Conservation (phyloP, 1,139 yeast genomes). For the Pichia sp. region DNA sequence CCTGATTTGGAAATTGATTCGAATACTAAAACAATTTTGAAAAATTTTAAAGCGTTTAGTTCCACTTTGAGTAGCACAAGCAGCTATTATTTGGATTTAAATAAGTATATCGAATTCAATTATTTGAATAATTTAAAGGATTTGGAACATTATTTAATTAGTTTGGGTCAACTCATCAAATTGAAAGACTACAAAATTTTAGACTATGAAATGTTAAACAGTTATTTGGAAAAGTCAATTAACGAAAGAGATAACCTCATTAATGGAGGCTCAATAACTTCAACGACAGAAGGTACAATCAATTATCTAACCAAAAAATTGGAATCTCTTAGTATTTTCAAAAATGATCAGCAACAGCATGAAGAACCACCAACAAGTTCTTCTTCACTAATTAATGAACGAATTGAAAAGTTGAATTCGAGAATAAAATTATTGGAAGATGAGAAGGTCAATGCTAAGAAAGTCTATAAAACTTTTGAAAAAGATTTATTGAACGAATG, state of each 20-base stretch:
- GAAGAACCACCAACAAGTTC: neutral
- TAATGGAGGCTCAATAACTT: slow-evolving; percentile 36
- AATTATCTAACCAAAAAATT: slow-evolving; percentile 25
- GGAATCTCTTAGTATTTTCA: slow-evolving; percentile 24
- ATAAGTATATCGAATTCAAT: slow-evolving; percentile 68
- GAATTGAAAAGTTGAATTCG: slow-evolving; percentile 31
- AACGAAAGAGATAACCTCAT: slow-evolving; percentile 55
- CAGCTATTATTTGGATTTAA: slow-evolving; percentile 36
- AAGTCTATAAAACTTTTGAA: slow-evolving; percentile 58
- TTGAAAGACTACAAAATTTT: slow-evolving; percentile 86
- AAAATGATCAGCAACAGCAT: slow-evolving; percentile 21
- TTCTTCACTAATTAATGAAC: slow-evolving; percentile 45
- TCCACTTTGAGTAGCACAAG: slow-evolving; percentile 44
- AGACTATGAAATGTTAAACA: slow-evolving; percentile 80
- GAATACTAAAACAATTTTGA: slow-evolving; percentile 25
- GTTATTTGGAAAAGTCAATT: slow-evolving; percentile 64
- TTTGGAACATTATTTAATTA: slow-evolving; percentile 74
- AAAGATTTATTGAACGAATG: slow-evolving; percentile 62
- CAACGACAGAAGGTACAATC: slow-evolving; percentile 27
- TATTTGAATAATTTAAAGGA: slow-evolving; percentile 80
- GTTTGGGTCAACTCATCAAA: slow-evolving; percentile 69
- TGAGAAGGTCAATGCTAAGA: slow-evolving; percentile 21
- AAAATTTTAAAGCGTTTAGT: slow-evolving; percentile 45
- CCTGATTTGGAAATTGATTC: slow-evolving; percentile 11
- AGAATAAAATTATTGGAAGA: slow-evolving; percentile 22